Evolutionary conservation across 2,329 filamentous ascomycete genomes (phyloP).

Genomic region (Phialocephala subalpina): DNA sequence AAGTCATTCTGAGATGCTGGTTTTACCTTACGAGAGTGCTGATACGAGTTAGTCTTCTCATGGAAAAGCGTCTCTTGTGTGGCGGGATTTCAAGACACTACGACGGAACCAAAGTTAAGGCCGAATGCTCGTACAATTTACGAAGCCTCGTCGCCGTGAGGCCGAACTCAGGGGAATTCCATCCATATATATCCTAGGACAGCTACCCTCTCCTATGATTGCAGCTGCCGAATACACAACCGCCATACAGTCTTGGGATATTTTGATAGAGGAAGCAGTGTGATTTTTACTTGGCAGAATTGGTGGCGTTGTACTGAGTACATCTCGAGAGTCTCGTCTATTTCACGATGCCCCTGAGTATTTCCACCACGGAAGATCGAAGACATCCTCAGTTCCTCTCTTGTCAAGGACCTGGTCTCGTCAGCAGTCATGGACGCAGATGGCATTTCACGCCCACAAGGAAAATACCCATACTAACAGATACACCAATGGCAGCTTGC

Average conservation of each 20-base stretch:
- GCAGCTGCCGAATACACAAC: not conserved
- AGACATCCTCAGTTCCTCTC: not conserved
- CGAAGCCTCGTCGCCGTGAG: not conserved
- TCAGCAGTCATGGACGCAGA: not conserved
- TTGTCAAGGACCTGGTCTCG: not conserved
- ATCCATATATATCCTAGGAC: not conserved
- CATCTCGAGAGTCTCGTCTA: not conserved
- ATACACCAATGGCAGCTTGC: not conserved
- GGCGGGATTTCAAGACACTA: not conserved
- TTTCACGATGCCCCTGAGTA: not conserved
- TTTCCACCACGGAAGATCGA: not conserved
- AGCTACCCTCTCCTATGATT: not conserved
- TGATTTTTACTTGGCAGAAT: not conserved
- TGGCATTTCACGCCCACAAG: constrained; percentile 6
- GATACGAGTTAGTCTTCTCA: not conserved
- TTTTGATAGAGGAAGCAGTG: not conserved
- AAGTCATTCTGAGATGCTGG: not conserved
- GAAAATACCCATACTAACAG: not conserved
- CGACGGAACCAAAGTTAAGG: not conserved
- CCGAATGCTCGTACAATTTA: not conserved
- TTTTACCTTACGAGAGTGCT: constrained; percentile 1
- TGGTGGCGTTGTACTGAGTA: not conserved
- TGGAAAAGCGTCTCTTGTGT: not conserved
- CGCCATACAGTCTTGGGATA: too few relatives aligned
- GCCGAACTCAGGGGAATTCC: constrained; percentile 1